phyloP scores from a whole-genome alignment of 129 eudicot species.

The Pulicaria dysenterica region DNA sequence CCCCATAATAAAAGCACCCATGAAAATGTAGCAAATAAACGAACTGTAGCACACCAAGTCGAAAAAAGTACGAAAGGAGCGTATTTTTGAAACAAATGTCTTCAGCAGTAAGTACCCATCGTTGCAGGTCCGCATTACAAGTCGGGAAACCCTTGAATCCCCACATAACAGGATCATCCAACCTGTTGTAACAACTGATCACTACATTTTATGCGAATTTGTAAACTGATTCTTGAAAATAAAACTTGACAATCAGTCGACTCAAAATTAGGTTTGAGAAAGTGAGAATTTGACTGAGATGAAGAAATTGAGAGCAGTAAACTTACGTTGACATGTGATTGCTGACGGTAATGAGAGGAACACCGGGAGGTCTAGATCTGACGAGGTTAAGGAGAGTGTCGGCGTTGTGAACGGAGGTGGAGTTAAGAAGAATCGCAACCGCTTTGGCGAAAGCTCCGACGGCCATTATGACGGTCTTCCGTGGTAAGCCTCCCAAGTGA shows the following conservation, averaged over 20 bases:
- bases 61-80: conserved; percentile 68
- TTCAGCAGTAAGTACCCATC: conserved; percentile 96
- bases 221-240: neutral
- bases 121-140: conserved; percentile 60
- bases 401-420: conserved; percentile 68
- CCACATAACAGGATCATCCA: conserved; percentile 99
- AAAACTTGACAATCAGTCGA: neutral
- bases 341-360: conserved; percentile 94
- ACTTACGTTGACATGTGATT: conserved; percentile 92
- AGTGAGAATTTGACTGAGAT: conserved; percentile 39
- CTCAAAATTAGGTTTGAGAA: neutral
- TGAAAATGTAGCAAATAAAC: conserved; percentile 17
- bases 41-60: conserved; percentile 67
- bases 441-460: conserved; percentile 77
- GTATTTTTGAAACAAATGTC: conserved; percentile 91
- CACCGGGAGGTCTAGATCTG: conserved; percentile 74
- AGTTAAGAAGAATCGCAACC: conserved; percentile 65
- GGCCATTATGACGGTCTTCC: conserved; percentile 58
- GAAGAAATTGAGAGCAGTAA: no score
- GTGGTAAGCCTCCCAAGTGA: conserved; percentile 76
- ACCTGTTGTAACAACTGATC: conserved; percentile 38
- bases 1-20: conserved; percentile 1
- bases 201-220: neutral
- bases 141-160: conserved; percentile 88
- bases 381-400: conserved; percentile 76